Evolutionary conservation across 768 basidiomycete genomes (phyloP).

Genomic region (Amanita molliuscula): DNA sequence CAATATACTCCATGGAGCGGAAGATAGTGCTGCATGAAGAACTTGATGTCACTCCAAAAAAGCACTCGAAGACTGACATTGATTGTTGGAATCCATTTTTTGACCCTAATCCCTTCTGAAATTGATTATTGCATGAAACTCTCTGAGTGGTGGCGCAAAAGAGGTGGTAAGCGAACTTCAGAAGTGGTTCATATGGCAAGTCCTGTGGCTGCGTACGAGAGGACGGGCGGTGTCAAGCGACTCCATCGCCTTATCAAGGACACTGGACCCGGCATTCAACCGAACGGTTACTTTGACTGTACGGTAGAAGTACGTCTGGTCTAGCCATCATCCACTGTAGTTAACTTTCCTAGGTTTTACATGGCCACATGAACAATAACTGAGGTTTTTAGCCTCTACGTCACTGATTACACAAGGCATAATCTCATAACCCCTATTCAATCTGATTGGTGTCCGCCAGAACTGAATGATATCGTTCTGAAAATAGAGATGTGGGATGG

Average conservation of each 20-base stretch:
- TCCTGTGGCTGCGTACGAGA: constrained; percentile 7
- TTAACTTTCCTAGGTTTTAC: constrained; percentile 31
- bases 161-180: constrained; percentile 12
- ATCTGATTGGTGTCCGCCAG: constrained; percentile 35
- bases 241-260: constrained; percentile 43
- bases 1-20: constrained; percentile 33
- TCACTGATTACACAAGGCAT: constrained; percentile 57
- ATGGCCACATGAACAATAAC: constrained; percentile 27
- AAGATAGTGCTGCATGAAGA: constrained; percentile 28
- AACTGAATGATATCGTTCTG: constrained; percentile 34
- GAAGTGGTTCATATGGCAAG: not conserved
- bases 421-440: constrained; percentile 19
- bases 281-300: constrained; percentile 49
- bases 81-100: constrained; percentile 34
- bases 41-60: constrained; percentile 24
- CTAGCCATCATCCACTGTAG: not conserved
- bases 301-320: constrained; percentile 41
- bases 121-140: constrained; percentile 32
- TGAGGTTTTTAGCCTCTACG: constrained; percentile 38
- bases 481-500: constrained; percentile 51
- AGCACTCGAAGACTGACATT: constrained; percentile 26
- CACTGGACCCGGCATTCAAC: constrained; percentile 30
- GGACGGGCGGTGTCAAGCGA: constrained; percentile 13
- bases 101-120: constrained; percentile 25
- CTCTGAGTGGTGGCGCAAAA: constrained; percentile 41